phyloP scores from a whole-genome alignment of 208 protist species.

The Trichomonas gallinae region DNA sequence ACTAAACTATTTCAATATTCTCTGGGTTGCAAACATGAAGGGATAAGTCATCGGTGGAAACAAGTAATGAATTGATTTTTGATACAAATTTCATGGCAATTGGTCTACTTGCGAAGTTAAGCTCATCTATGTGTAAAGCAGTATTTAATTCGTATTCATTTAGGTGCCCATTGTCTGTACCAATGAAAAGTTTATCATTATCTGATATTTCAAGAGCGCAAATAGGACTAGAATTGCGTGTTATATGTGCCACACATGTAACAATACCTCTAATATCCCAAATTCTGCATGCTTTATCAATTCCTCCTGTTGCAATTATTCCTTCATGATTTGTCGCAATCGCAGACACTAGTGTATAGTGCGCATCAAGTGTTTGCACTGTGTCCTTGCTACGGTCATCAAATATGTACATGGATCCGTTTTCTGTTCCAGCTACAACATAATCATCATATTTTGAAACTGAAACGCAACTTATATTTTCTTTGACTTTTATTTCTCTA shows the following conservation, averaged over 20 bases:
- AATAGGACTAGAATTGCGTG: background rate
- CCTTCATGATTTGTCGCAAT: background rate
- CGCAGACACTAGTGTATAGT: background rate
- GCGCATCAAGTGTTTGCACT: background rate
- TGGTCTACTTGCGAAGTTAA: background rate
- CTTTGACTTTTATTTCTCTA: background rate
- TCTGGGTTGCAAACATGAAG: background rate
- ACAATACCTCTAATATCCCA: background rate
- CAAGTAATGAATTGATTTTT: background rate
- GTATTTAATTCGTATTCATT: background rate
- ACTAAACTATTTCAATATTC: too few species aligned
- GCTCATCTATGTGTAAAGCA: background rate
- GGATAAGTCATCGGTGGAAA: background rate
- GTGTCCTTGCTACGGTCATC: background rate
- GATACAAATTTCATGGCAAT: background rate
- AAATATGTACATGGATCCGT: background rate
- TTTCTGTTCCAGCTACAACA: background rate
- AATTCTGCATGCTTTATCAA: background rate
- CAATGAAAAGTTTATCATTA: background rate
- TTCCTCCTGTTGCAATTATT: background rate
- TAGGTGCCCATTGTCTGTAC: background rate
- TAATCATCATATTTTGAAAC: background rate
- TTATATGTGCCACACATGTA: background rate
- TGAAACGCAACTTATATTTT: background rate
- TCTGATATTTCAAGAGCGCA: background rate